These are phyloP conservation scores for Neurospora africana DNA, from an alignment of 495 filamentous ascomycete species.

Conservation along the genomic window DNA sequence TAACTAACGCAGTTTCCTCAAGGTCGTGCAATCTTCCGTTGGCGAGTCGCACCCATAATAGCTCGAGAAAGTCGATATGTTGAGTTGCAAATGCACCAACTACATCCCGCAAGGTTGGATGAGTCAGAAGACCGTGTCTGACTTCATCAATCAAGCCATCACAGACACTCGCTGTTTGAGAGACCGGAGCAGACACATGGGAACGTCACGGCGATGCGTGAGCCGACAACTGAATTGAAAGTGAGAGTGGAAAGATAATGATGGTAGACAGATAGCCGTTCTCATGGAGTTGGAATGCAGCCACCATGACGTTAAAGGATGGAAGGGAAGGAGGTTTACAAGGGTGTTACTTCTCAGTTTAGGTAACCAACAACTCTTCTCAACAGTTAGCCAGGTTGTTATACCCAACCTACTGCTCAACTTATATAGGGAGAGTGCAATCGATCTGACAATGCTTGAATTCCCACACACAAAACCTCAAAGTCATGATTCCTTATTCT, in stretches of 20 bases:
- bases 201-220: neutral
- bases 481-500: no score
- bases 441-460: no score
- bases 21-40: neutral
- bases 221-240: neutral
- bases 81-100: neutral
- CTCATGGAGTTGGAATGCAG: neutral
- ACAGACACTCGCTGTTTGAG: neutral
- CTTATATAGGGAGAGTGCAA: no score
- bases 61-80: no score
- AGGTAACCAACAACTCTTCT: neutral
- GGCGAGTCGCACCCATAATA: no score
- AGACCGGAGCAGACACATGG: neutral
- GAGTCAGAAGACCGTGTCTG: no score
- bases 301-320: neutral
- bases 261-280: rapidly evolving
- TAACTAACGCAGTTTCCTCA: neutral
- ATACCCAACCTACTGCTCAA: no score
- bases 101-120: neutral
- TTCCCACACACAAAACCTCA: no score
- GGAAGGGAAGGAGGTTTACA: no score
- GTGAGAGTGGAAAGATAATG: neutral
- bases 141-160: neutral
- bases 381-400: no score
- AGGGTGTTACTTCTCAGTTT: no score